Percentiles rank a stretch among this genome's conserved stretches.
Evolutionary conservation across 352 stramenopile genomes (phyloP).

Genomic region (Aphanomyces euteiches): DNA sequence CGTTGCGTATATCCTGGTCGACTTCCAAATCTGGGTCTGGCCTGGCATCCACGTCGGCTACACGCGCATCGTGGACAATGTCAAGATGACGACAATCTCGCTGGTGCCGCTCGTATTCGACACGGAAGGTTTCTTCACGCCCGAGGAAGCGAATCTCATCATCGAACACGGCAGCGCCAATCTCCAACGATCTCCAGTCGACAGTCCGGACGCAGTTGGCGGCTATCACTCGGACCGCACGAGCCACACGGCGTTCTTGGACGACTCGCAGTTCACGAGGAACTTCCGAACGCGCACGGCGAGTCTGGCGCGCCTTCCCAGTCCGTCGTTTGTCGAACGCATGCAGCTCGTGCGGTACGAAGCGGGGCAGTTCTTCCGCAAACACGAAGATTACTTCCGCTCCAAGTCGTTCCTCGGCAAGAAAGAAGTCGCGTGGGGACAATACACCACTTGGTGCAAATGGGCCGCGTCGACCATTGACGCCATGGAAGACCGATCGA

Average conservation of each 20-base stretch:
- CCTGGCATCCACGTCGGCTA: slow-evolving; percentile 28
- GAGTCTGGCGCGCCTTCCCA: slow-evolving; percentile 18
- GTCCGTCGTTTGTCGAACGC: slow-evolving; percentile 25
- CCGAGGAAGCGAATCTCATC: slow-evolving; percentile 22
- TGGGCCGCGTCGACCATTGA: slow-evolving; percentile 24
- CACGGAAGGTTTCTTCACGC: slow-evolving; percentile 29
- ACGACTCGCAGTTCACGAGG: slow-evolving; percentile 25
- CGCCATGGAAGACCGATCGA: slow-evolving; percentile 36
- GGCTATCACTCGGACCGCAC: slow-evolving; percentile 29
- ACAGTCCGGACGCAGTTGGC: slow-evolving; percentile 15
- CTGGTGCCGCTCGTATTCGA: slow-evolving; percentile 28
- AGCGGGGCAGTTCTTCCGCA: slow-evolving; percentile 30
- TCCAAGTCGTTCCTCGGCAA: slow-evolving; percentile 25
- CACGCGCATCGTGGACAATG: slow-evolving; percentile 14
- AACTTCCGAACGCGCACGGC: slow-evolving; percentile 26
- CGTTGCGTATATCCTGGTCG: slow-evolving; percentile 27
- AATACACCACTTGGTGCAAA: slow-evolving; percentile 10
- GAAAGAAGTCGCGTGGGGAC: background rate
- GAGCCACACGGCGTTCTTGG: slow-evolving; percentile 28
- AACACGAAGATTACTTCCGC: slow-evolving; percentile 32
- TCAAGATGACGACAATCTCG: slow-evolving; percentile 27
- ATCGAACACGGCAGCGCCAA: slow-evolving; percentile 21
- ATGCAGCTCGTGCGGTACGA: slow-evolving; percentile 31
- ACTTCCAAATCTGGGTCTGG: slow-evolving; percentile 32
- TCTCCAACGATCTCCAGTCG: slow-evolving; percentile 9